Evolutionary conservation across 257 asterid species (phyloP).

Genomic region (Rauvolfia tetraphylla): DNA sequence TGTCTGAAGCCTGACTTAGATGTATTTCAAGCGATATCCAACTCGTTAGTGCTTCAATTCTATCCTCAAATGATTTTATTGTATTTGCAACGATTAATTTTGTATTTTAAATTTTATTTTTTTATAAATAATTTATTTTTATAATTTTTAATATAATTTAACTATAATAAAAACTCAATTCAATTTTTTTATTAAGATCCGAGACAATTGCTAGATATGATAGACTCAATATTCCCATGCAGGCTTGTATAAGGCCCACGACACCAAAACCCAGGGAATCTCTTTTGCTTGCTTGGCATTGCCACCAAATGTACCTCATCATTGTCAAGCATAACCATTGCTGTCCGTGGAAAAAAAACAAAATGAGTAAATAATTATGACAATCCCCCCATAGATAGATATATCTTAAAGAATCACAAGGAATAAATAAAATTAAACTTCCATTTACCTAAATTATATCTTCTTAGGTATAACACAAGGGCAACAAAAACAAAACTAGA

Average conservation of each 20-base stretch:
- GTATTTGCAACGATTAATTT: constrained; percentile 99
- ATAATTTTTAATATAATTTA: too few relatives aligned
- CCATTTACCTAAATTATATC: too few relatives aligned
- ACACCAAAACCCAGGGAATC: constrained; percentile 96
- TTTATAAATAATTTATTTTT: too few relatives aligned
- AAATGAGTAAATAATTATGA: background rate
- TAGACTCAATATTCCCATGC: constrained; percentile 75
- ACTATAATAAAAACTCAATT: too few relatives aligned
- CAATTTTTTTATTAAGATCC: constrained; percentile 93
- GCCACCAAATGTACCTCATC: constrained; percentile 97
- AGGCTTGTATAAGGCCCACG: constrained; percentile 62
- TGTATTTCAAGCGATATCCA: constrained; percentile 78
- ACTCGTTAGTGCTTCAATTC: constrained; percentile 63
- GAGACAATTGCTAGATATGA: constrained; percentile 89
- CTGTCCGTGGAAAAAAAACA: constrained; percentile 62
- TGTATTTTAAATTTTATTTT: too few relatives aligned
- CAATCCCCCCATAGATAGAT: background rate
- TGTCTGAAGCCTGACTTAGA: constrained; percentile 67
- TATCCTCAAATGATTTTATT: constrained; percentile 96
- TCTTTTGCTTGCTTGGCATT: constrained; percentile 93
- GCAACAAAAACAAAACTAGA: too few relatives aligned
- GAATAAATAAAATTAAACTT: too few relatives aligned
- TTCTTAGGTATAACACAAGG: too few relatives aligned
- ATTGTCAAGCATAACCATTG: constrained; percentile 67
- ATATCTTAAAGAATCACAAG: background rate